These are phyloP conservation scores for Rubus parviflorus DNA, from an alignment of 306 rosid genomes.

Conservation along the genomic window DNA sequence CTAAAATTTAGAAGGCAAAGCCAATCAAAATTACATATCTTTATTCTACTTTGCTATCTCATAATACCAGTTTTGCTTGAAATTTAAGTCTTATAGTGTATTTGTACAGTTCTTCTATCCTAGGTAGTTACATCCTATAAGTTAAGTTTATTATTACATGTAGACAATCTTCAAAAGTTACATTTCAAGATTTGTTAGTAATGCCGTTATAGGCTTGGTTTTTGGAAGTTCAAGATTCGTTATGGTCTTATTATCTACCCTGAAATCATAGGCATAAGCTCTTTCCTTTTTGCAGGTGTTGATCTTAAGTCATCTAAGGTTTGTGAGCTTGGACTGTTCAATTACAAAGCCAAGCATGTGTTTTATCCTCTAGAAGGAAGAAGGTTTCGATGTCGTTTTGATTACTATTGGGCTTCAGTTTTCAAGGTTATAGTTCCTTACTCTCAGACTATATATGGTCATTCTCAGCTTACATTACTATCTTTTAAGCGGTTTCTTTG, in stretches of 20 bases:
- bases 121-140: background rate
- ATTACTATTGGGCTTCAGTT: conserved; percentile 93
- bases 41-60: no score
- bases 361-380: conserved; percentile 69
- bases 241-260: background rate
- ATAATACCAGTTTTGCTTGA: background rate
- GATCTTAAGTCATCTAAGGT: conserved; percentile 90
- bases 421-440: conserved; percentile 57
- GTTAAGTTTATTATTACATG: no score
- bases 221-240: background rate
- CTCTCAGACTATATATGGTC: background rate
- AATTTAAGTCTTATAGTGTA: background rate
- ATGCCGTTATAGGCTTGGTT: background rate
- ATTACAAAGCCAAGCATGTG: conserved; percentile 74
- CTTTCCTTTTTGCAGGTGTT: conserved; percentile 71
- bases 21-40: no score
- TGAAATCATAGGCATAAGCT: conserved; percentile 9
- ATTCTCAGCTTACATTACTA: no score
- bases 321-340: conserved; percentile 79
- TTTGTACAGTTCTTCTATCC: no score
- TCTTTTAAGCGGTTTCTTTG: background rate
- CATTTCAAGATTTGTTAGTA: background rate
- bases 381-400: conserved; percentile 80
- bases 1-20: no score
- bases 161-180: no score